Conservation (phyloP, 208 protist species). For the Acanthamoeba sp. region DNA sequence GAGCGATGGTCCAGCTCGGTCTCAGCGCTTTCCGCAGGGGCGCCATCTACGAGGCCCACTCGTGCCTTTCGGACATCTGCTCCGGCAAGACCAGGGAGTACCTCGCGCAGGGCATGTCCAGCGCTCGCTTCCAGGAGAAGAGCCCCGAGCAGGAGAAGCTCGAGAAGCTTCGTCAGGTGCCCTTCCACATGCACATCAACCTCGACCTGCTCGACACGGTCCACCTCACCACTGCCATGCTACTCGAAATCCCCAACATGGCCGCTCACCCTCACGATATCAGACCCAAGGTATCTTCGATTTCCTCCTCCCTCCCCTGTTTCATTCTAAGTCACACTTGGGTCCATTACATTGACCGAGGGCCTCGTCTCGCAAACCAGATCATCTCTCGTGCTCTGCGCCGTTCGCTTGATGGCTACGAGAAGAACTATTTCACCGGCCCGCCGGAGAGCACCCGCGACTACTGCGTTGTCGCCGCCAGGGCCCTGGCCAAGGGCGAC, state of each 20-base stretch:
- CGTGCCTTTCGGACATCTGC: constrained; percentile 89
- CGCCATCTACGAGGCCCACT: constrained; percentile 89
- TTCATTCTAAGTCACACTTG: neutral
- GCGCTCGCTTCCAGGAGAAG: constrained; percentile 85
- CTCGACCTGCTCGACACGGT: constrained; percentile 93
- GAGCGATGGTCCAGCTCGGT: constrained; percentile 92
- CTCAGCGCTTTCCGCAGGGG: constrained; percentile 93
- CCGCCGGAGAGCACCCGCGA: constrained; percentile 93
- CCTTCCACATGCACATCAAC: constrained; percentile 95
- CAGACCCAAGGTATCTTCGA: constrained; percentile 57
- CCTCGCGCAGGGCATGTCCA: constrained; percentile 90
- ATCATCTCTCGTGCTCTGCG: constrained; percentile 89
- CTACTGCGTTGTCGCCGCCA: constrained; percentile 88
- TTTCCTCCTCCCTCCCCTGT: neutral
- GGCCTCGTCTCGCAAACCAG: neutral
- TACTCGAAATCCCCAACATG: constrained; percentile 91
- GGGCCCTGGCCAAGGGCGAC: constrained; percentile 87
- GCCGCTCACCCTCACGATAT: constrained; percentile 75
- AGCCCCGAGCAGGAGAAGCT: constrained; percentile 90
- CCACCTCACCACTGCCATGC: constrained; percentile 91
- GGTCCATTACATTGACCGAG: neutral
- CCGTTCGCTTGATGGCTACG: constrained; percentile 88
- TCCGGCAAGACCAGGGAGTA: constrained; percentile 88
- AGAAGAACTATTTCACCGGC: constrained; percentile 89
- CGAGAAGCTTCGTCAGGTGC: constrained; percentile 90